phyloP scores from a whole-genome alignment of 768 basidiomycete species.

The Amanita rimosa region DNA sequence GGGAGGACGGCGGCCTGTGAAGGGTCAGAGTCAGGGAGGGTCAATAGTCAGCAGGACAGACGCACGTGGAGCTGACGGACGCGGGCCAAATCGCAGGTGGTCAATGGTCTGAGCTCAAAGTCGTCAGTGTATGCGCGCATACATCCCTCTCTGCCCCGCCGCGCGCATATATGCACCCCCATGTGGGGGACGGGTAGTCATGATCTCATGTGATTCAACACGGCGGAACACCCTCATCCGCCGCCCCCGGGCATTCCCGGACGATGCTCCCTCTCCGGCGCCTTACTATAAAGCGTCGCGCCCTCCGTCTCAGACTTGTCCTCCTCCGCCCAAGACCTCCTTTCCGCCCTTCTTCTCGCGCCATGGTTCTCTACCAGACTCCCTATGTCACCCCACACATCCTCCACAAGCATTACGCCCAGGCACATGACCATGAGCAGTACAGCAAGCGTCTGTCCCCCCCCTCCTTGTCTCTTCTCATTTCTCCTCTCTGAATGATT shows the following conservation, averaged over 20 bases:
- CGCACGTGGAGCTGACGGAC: conserved; percentile 30
- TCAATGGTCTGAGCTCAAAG: conserved; percentile 21
- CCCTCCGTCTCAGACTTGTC: conserved; percentile 9
- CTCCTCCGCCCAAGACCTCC: background rate
- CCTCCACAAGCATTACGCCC: conserved; percentile 79
- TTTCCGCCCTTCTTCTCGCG: conserved; percentile 10
- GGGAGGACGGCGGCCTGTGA: conserved; percentile 26
- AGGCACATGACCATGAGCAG: conserved; percentile 55
- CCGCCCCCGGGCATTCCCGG: background rate
- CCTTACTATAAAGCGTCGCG: conserved; percentile 11
- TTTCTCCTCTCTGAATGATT: too few species aligned
- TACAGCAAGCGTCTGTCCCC: conserved; percentile 41
- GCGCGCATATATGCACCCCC: background rate
- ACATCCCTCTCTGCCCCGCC: background rate
- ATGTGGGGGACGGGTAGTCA: background rate
- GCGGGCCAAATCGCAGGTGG: conserved; percentile 21
- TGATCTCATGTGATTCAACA: background rate
- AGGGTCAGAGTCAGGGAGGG: background rate
- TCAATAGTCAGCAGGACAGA: background rate
- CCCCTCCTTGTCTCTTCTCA: conserved; percentile 1
- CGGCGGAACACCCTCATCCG: background rate
- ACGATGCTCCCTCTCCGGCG: conserved; percentile 4
- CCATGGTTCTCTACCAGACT: conserved; percentile 66
- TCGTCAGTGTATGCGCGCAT: conserved; percentile 12
- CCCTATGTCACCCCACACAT: conserved; percentile 87